Conservation (phyloP, 2,329 filamentous ascomycete species). For the Didymella pinodella region DNA sequence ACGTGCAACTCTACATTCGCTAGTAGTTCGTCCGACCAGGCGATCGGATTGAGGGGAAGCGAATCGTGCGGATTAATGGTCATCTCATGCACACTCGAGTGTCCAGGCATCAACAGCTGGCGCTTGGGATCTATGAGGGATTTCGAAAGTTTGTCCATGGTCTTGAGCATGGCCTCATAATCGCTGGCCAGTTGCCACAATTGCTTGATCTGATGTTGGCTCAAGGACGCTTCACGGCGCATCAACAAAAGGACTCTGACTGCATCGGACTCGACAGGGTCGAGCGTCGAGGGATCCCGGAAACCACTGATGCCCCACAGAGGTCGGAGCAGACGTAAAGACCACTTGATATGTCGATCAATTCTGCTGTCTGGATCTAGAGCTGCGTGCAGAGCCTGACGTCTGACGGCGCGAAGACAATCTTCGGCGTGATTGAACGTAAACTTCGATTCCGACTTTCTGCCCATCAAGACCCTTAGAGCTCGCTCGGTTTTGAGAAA, state of each 20-base stretch:
- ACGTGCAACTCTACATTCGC: constrained; percentile 27
- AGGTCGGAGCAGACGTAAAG: constrained; percentile 28
- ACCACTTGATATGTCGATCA: constrained; percentile 35
- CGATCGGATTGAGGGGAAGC: constrained; percentile 30
- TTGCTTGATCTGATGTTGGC: constrained; percentile 20
- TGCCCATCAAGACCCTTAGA: constrained; percentile 31
- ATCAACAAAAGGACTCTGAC: constrained; percentile 30
- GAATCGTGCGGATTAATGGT: neutral
- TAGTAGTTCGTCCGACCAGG: constrained; percentile 35
- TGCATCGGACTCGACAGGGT: constrained; percentile 32
- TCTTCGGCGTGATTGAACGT: constrained; percentile 40
- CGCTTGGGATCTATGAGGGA: constrained; percentile 25
- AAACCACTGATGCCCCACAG: constrained; percentile 32
- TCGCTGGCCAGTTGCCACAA: constrained; percentile 32
- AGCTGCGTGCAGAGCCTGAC: constrained; percentile 28
- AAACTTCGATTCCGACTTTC: constrained; percentile 26
- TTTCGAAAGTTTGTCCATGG: constrained; percentile 18
- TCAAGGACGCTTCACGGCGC: constrained; percentile 37
- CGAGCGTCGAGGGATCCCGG: constrained; percentile 22
- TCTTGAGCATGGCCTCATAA: constrained; percentile 28
- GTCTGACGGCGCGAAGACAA: constrained; percentile 39
- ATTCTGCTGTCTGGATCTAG: constrained; percentile 25
- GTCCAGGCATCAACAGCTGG: constrained; percentile 24
- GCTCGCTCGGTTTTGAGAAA: constrained; percentile 37
- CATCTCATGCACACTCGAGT: neutral